Evolutionary conservation across 768 basidiomycete genomes (phyloP).

Genomic region (Antrodiella citrinella): DNA sequence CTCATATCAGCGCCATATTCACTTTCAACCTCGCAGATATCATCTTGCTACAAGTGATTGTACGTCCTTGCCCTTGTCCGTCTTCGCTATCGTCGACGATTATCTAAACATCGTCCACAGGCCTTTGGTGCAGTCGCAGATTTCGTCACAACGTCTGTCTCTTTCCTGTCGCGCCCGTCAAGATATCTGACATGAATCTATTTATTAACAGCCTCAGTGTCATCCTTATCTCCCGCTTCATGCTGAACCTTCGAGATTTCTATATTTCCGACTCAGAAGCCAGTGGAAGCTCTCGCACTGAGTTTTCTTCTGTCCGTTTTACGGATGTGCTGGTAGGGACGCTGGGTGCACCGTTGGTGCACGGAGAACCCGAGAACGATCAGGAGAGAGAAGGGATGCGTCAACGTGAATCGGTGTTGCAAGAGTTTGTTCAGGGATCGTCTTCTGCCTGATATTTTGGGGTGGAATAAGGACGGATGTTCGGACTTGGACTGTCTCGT

Average conservation of each 20-base stretch:
- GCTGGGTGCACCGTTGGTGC: background rate
- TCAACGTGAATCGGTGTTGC: background rate
- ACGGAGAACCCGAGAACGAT: background rate
- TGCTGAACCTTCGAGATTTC: background rate
- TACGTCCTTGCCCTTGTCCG: background rate
- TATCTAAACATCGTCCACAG: background rate
- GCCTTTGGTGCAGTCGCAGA: background rate
- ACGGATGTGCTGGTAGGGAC: background rate
- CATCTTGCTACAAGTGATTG: background rate
- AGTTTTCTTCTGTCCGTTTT: background rate
- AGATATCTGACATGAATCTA: background rate
- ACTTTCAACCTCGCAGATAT: background rate
- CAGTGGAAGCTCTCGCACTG: background rate
- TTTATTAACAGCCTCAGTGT: background rate
- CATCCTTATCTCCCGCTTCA: conserved; percentile 1
- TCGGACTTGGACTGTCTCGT: too few relatives aligned
- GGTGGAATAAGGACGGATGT: too few relatives aligned
- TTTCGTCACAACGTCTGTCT: background rate
- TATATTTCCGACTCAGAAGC: too few relatives aligned
- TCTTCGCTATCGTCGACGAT: background rate
- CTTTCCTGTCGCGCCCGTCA: background rate
- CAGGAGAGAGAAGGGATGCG: background rate
- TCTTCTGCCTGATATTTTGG: too few relatives aligned
- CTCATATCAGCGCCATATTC: background rate
- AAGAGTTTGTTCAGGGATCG: background rate